Evolutionary conservation across 1,284 basidiomycete species (phyloP).

Genomic region (Cyathus pygmaeus): DNA sequence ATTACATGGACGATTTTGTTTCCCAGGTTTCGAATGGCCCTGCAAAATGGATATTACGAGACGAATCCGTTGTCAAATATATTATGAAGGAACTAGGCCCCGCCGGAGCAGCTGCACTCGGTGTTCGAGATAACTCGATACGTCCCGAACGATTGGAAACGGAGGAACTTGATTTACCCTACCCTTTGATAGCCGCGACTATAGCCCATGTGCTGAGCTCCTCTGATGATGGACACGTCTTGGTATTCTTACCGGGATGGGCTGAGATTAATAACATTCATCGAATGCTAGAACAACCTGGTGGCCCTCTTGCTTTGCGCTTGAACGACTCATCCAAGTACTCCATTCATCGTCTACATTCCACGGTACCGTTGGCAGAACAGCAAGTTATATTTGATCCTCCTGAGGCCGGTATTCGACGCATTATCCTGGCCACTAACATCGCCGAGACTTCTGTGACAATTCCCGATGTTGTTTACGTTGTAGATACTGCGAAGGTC

Average conservation of each 20-base stretch:
- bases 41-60: conserved; percentile 75
- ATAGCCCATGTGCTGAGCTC: conserved; percentile 82
- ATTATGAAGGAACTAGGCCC: conserved; percentile 77
- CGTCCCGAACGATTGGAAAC: conserved; percentile 27
- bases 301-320: conserved; percentile 67
- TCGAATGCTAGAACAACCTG: conserved; percentile 66
- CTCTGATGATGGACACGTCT: conserved; percentile 87
- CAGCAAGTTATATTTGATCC: conserved; percentile 93
- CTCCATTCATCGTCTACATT: conserved; percentile 91
- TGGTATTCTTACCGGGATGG: conserved; percentile 93
- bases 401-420: conserved; percentile 79
- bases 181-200: conserved; percentile 84
- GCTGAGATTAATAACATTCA: conserved; percentile 92
- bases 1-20: conserved; percentile 86
- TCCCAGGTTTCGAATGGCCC: conserved; percentile 57
- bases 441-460: conserved; percentile 97
- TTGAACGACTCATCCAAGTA: conserved; percentile 72
- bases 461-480: conserved; percentile 96
- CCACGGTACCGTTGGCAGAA: conserved; percentile 88
- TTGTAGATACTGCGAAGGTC: conserved; percentile 89
- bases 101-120: conserved; percentile 32
- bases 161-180: conserved; percentile 86
- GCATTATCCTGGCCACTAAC: conserved; percentile 93
- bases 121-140: conserved; percentile 28
- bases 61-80: conserved; percentile 84